A percentile compares a stretch with the other conserved stretches of the same genome.
phyloP scores from a whole-genome alignment of 2,329 filamentous ascomycete species.

The Penicillium sp. region DNA sequence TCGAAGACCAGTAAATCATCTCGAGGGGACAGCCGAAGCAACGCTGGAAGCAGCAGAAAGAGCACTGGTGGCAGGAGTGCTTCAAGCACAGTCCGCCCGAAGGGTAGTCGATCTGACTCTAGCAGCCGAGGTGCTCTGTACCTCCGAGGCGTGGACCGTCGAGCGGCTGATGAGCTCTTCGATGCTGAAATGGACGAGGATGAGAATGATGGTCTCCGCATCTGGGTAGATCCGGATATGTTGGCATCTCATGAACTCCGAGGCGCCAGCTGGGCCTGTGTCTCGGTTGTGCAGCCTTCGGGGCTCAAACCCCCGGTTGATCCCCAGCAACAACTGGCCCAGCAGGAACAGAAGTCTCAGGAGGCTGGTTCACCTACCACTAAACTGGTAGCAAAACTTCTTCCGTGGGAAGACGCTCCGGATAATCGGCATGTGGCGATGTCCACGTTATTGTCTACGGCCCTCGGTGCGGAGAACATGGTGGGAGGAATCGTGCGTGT shows the following conservation, averaged over 20 bases:
- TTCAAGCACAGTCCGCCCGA: slow-evolving; percentile 66
- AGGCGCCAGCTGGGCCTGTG: slow-evolving; percentile 72
- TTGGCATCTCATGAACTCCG: slow-evolving; percentile 70
- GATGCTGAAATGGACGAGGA: slow-evolving; percentile 61
- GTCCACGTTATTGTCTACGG: slow-evolving; percentile 72
- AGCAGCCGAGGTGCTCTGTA: slow-evolving; percentile 60
- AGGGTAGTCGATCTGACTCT: slow-evolving; percentile 62
- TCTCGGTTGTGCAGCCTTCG: slow-evolving; percentile 84
- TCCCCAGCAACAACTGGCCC: slow-evolving; percentile 64
- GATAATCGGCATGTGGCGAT: slow-evolving; percentile 77
- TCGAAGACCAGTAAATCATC: slow-evolving; percentile 63
- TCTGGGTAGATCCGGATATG: slow-evolving; percentile 84
- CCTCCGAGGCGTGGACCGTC: slow-evolving; percentile 73
- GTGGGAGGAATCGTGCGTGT: slow-evolving; percentile 86
- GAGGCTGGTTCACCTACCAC: slow-evolving; percentile 58
- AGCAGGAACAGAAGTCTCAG: slow-evolving; percentile 59
- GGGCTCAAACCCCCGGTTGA: slow-evolving; percentile 71
- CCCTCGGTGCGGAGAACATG: slow-evolving; percentile 68
- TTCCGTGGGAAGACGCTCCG: slow-evolving; percentile 82
- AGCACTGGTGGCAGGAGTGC: slow-evolving; percentile 69
- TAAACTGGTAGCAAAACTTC: slow-evolving; percentile 73
- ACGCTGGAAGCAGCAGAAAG: slow-evolving; percentile 74
- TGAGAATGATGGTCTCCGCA: slow-evolving; percentile 61
- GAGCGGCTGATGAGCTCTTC: slow-evolving; percentile 72
- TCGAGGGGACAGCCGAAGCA: slow-evolving; percentile 74